phyloP scores from a whole-genome alignment of 1,284 basidiomycete species.

The Termitomyces sp. region DNA sequence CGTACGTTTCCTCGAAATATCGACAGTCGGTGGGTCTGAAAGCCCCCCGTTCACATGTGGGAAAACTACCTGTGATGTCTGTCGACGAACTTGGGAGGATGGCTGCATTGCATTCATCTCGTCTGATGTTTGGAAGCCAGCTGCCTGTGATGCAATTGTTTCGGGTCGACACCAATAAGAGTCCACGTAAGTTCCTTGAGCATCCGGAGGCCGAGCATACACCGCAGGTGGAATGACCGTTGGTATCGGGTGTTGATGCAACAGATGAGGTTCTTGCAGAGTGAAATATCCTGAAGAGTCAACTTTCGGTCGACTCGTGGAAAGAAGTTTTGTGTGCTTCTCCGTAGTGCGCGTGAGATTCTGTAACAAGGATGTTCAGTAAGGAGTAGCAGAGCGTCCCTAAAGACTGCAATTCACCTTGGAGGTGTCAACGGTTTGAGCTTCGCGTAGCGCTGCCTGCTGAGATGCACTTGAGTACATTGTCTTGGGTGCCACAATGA shows the following conservation, averaged over 20 bases:
- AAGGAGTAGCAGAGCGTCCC: neutral
- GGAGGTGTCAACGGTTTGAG: neutral
- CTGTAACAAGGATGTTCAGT: neutral
- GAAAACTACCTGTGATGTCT: neutral
- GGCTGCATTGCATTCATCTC: neutral
- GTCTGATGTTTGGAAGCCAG: neutral
- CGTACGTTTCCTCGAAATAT: neutral
- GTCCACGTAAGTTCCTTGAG: neutral
- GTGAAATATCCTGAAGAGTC: neutral
- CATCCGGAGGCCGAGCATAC: neutral
- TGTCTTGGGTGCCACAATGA: slow-evolving; percentile 4
- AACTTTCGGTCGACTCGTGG: neutral
- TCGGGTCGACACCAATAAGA: neutral
- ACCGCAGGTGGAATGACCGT: neutral
- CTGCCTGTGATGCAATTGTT: neutral
- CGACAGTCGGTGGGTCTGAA: neutral
- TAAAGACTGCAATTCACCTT: neutral
- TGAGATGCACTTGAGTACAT: slow-evolving; percentile 6
- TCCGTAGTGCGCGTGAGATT: neutral
- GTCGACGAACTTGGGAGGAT: neutral
- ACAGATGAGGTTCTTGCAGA: neutral
- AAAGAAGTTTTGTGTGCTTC: neutral
- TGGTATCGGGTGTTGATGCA: neutral
- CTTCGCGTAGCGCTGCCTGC: slow-evolving; percentile 2
- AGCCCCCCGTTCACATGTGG: neutral